phyloP scores from a whole-genome alignment of 257 asterid genomes.

The Ehretia macrophylla region DNA sequence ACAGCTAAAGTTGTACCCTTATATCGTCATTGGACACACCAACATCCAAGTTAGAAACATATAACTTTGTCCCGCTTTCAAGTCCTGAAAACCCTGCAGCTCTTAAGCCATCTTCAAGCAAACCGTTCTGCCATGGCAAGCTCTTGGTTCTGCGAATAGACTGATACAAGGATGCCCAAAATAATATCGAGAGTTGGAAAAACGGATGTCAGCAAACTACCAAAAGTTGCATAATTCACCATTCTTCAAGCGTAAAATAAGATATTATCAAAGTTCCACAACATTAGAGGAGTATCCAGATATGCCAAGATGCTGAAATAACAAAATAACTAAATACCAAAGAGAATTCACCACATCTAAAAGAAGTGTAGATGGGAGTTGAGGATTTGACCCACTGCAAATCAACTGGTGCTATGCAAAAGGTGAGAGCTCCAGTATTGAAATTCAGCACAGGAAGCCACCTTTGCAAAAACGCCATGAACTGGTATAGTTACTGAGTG shows the following conservation, averaged over 20 bases:
- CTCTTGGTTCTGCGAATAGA: constrained; percentile 57
- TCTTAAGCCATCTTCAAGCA: constrained; percentile 65
- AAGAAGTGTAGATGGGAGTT: constrained; percentile 32
- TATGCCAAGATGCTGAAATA: background rate
- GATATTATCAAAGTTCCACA: background rate
- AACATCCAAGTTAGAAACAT: constrained; percentile 56
- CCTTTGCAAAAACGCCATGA: constrained; percentile 59
- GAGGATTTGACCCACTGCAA: constrained; percentile 55
- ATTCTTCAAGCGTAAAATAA: constrained; percentile 26
- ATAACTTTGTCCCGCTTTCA: constrained; percentile 46
- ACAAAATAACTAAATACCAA: background rate
- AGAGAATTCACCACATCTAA: constrained; percentile 6
- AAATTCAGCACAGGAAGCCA: constrained; percentile 57
- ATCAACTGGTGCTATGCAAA: constrained; percentile 53
- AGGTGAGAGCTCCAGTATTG: constrained; percentile 67
- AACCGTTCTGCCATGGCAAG: constrained; percentile 67
- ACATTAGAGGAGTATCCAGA: background rate
- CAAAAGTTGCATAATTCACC: constrained; percentile 28
- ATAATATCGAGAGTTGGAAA: constrained; percentile 35
- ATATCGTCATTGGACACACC: constrained; percentile 70
- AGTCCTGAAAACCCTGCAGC: constrained; percentile 67
- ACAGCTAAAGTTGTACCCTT: constrained; percentile 49
- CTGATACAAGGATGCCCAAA: constrained; percentile 67
- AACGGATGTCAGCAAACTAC: constrained; percentile 44
- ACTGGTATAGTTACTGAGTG: constrained; percentile 43